phyloP scores from a whole-genome alignment of 805 yeast species.

The Jamesozyma spencerorum region DNA sequence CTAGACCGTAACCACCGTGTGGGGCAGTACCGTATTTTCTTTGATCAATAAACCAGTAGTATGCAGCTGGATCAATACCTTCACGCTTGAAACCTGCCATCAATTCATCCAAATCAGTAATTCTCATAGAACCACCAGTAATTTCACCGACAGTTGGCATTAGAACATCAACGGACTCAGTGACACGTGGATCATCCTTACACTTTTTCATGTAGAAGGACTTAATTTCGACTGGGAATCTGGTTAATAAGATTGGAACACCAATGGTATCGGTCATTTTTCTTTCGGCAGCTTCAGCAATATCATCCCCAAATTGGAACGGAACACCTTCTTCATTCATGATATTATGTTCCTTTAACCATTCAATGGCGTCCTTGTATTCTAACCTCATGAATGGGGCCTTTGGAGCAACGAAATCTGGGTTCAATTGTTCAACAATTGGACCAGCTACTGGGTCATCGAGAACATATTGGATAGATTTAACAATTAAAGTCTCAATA shows the following conservation, averaged over 20 bases:
- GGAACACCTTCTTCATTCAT: constrained; percentile 89
- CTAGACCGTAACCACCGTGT: constrained; percentile 98
- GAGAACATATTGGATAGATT: constrained; percentile 61
- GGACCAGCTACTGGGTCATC: constrained; percentile 93
- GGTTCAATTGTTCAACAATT: constrained; percentile 83
- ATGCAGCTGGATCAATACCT: constrained; percentile 67
- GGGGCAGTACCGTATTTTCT: constrained; percentile 96
- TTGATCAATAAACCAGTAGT: constrained; percentile 95
- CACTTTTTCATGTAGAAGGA: constrained; percentile 97
- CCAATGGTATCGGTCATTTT: constrained; percentile 94
- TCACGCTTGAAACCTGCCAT: constrained; percentile 90
- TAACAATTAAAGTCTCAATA: constrained; percentile 69
- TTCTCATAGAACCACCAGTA: constrained; percentile 99
- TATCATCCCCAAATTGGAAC: constrained; percentile 96
- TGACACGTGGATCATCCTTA: constrained; percentile 81
- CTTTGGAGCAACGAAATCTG: constrained; percentile 72
- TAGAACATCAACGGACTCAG: constrained; percentile 95
- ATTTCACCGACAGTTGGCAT: constrained; percentile 99
- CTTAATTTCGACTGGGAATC: constrained; percentile 95
- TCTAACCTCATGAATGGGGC: constrained; percentile 87
- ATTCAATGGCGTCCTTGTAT: constrained; percentile 81
- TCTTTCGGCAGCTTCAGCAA: constrained; percentile 99
- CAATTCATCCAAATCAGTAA: constrained; percentile 69
- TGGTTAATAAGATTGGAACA: constrained; percentile 81
- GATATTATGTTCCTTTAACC: constrained; percentile 94